Conservation (phyloP, 2,329 filamentous ascomycete species). For the Fusarium subtropicale region DNA sequence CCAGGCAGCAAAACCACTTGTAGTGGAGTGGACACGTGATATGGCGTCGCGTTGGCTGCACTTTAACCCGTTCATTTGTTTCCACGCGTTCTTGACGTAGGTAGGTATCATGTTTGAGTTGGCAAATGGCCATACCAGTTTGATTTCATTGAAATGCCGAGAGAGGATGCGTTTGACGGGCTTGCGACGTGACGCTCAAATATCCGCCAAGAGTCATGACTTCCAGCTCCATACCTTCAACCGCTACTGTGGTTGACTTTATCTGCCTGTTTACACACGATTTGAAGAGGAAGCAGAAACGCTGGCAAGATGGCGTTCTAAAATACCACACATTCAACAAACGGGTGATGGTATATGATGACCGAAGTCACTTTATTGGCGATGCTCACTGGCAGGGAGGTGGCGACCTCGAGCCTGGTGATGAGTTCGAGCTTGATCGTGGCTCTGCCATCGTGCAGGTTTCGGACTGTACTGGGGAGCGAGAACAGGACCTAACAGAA, state of each 20-base stretch:
- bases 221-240: slow-evolving; percentile 48
- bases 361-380: slow-evolving; percentile 81
- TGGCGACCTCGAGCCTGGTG: slow-evolving; percentile 78
- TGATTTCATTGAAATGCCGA: slow-evolving; percentile 16
- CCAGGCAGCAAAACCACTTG: slow-evolving; percentile 18
- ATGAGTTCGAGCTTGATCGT: slow-evolving; percentile 83
- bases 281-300: slow-evolving; percentile 85
- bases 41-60: slow-evolving; percentile 33
- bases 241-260: slow-evolving; percentile 83
- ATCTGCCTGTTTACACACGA: slow-evolving; percentile 90
- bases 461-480: slow-evolving; percentile 76
- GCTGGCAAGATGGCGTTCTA: slow-evolving; percentile 92
- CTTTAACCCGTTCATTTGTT: background rate
- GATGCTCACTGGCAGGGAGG: slow-evolving; percentile 84
- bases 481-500: slow-evolving; percentile 81
- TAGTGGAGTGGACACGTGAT: slow-evolving; percentile 26
- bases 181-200: background rate
- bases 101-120: background rate
- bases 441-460: slow-evolving; percentile 84
- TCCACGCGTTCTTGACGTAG: slow-evolving; percentile 24
- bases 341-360: slow-evolving; percentile 90
- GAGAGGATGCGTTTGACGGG: background rate
- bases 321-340: slow-evolving; percentile 93
- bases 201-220: slow-evolving; percentile 30
- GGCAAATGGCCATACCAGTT: background rate